Evolutionary conservation across 495 filamentous ascomycete genomes (phyloP), one percentile per base, ranked within the genome.

Genomic region (Hypoxylon cercidicola): DNA sequence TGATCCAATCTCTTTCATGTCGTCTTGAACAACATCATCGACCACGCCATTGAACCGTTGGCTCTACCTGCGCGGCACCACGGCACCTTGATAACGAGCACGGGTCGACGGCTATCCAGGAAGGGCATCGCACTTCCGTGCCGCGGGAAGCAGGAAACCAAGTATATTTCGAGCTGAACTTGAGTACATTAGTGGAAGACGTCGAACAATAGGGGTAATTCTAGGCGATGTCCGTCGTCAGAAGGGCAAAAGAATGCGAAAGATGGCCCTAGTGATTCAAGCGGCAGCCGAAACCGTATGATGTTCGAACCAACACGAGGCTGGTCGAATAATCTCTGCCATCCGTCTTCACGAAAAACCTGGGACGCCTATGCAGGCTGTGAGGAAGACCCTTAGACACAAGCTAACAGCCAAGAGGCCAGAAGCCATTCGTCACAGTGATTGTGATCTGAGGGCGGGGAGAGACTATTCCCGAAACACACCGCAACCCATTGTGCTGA

Each of bases 401-500:
- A 37, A 28, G 25, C 3, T 28, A 28, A 43, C 45, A n/a, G 23
- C 37, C 25, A 46, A 18, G 57, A n/a, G 37, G 13, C 13, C 37
- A 25, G 62, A 40, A 65, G 25, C 50, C 25, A 37, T 47, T 15
- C 37, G 50, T 19, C 20, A 43, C 23, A 19, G 25, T 12, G 55
- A 34, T 8, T 48, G 15, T 28, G 34, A 41, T 34, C 15, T 41
- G 43, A 21, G 39, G 44, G 39, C 51, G 50, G 30, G 18, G 37
- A 18, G 30, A 18, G 28, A 35, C 13, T 25, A 34, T 45, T 41
- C 35, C 40, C 62, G 55, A 60, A 60, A 55, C 55, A 60, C 56
- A 66, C 62, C 56, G 62, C 62, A 66, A 50, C 10, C n/a, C 18
- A 51, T 46, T 44, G 35, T 44, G 40, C n/a, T 43, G 35, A 32